Percentiles rank a stretch among this genome's conserved stretches.
These are phyloP conservation scores for Jacaranda mimosifolia DNA, from an alignment of 257 asterid genomes.

Conservation along the genomic window DNA sequence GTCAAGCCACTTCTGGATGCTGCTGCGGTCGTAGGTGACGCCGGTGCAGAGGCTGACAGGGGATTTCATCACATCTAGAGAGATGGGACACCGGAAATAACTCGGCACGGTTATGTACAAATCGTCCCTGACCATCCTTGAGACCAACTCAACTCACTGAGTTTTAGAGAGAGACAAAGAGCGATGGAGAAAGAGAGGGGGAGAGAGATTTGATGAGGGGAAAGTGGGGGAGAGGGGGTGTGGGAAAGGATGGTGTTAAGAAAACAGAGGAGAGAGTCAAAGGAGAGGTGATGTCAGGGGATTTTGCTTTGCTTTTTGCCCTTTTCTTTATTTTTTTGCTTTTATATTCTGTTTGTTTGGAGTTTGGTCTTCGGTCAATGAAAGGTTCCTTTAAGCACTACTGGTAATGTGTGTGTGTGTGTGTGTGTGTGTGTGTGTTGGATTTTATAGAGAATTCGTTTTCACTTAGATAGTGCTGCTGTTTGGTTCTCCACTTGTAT, in stretches of 20 bases:
- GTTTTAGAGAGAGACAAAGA: constrained; percentile 39
- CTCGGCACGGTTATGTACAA: constrained; percentile 59
- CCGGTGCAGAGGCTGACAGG: constrained; percentile 93
- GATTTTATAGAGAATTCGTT: constrained; percentile 32
- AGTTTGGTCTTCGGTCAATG: constrained; percentile 51
- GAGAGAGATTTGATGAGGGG: constrained; percentile 6
- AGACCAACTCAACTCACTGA: background rate
- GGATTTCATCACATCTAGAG: constrained; percentile 82
- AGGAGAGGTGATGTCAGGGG: constrained; percentile 52
- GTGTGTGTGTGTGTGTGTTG: constrained; percentile 19
- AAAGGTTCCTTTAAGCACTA: constrained; percentile 42
- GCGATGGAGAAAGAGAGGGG: constrained; percentile 31
- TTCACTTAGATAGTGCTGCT: constrained; percentile 32
- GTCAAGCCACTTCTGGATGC: constrained; percentile 89
- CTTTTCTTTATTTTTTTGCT: background rate
- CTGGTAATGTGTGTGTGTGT: background rate
- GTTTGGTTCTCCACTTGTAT: constrained; percentile 51
- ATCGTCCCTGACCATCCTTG: constrained; percentile 65
- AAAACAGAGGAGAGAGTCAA: constrained; percentile 46
- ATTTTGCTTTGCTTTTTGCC: constrained; percentile 25
- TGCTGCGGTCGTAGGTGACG: constrained; percentile 80
- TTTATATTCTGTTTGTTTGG: constrained; percentile 27
- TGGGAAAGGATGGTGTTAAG: constrained; percentile 30
- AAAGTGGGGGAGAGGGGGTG: constrained; percentile 34
- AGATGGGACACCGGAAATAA: constrained; percentile 82